Evolutionary conservation across 2,329 filamentous ascomycete species (phyloP), one percentile per base, ranked within the genome.

Genomic region (Fusarium sterilihyphosum): DNA sequence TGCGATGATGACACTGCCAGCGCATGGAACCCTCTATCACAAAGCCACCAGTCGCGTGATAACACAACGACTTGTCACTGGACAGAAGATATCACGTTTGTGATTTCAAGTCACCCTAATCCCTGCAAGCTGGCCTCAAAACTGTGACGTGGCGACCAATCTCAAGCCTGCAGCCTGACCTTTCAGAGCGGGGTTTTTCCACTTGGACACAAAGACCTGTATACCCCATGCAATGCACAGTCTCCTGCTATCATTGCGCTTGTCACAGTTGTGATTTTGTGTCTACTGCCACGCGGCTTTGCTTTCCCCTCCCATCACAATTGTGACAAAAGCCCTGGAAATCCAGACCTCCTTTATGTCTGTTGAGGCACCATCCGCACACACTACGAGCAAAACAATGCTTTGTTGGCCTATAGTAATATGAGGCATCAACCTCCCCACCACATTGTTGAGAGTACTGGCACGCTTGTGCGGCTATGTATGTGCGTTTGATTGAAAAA

Each of bases 221-320:
- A 33, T 26, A 31, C 17, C 20, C n/a, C 18, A n/a, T 46, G 40
- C 10, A 46, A 46, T 63, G 24, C 60, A 63, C 60, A 46, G 20
- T 22, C 40, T 46, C 12, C 18, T 38, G 20, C 40, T 17, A 59
- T 24, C 13, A 14, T 12, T 22, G 4, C 8, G 17, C 6, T 59
- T 33, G 20, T 63, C 60, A 63, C 60, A 63, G 31, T 22, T 63
- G 60, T 63, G 60, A 63, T 63, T 44, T 31, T 17, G 13, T 6
- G 16, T 38, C 29, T 58, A 37, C 24, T 62, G 60, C 33, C 38
- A 58, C 50, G 31, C 60, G 38, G 38, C 60, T 29, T 29, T 24
- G 52, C 58, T 53, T 10, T 14, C 17, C 16, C 33, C 10, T 7
- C 8, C 24, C 26, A 31, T 61, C 58, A 61, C 58, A 61, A 18